Evolutionary conservation across 495 filamentous ascomycete species (phyloP).

Genomic region (Neurospora tetrasperma): DNA sequence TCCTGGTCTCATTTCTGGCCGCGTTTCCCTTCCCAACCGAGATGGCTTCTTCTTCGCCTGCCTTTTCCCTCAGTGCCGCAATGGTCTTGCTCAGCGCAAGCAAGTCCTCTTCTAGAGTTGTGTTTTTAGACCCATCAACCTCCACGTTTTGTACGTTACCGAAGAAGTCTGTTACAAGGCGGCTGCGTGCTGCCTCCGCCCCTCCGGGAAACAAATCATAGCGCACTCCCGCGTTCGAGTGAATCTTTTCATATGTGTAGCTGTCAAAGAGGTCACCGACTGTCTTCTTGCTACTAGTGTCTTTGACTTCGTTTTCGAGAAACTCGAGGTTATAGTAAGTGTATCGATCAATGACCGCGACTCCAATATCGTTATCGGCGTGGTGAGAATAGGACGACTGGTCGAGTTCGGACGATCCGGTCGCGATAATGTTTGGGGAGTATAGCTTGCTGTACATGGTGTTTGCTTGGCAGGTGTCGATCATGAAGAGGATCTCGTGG

Average conservation of each 20-base stretch:
- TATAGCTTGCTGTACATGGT: conserved; percentile 99
- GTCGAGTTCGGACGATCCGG: conserved; percentile 85
- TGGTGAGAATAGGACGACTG: conserved; percentile 94
- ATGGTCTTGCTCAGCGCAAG: conserved; percentile 52
- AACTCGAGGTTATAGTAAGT: conserved; percentile 99
- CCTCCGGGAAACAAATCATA: conserved; percentile 88
- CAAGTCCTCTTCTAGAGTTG: conserved; percentile 64
- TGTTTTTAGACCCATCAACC: conserved; percentile 51
- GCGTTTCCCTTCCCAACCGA: conserved; percentile 18
- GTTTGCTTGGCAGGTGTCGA: conserved; percentile 98
- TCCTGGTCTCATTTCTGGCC: conserved; percentile 24
- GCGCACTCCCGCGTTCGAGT: conserved; percentile 79
- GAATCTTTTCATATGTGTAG: conserved; percentile 90
- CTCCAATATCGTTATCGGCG: conserved; percentile 91
- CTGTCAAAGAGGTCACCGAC: conserved; percentile 91
- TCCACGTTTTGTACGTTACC: conserved; percentile 97
- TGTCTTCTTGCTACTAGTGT: conserved; percentile 71
- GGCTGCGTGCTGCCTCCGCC: conserved; percentile 57
- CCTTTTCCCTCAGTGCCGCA: conserved; percentile 45
- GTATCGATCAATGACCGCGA: conserved; percentile 96
- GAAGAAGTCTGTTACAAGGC: conserved; percentile 90
- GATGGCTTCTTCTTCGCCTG: conserved; percentile 29
- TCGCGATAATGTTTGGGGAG: conserved; percentile 93
- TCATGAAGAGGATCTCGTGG: conserved; percentile 98
- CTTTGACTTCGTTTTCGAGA: conserved; percentile 79